Evolutionary conservation across 2,329 filamentous ascomycete genomes (phyloP).

Genomic region (Botrytis fabae): DNA sequence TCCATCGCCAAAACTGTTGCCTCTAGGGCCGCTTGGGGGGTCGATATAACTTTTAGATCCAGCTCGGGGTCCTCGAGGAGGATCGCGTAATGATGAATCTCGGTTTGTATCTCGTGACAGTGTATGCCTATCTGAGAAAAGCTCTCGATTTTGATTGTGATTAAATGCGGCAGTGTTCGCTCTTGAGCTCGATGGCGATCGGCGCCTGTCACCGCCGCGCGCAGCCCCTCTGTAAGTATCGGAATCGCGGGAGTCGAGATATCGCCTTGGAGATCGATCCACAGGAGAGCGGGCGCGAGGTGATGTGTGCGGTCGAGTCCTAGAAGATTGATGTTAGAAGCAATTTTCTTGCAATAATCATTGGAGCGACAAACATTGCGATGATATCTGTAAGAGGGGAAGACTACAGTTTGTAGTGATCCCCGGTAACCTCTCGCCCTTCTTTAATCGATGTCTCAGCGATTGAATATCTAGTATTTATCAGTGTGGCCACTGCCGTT

Average conservation of each 20-base stretch:
- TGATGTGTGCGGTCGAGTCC: constrained; percentile 24
- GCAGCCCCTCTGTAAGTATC: constrained; percentile 34
- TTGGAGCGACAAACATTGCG: background rate
- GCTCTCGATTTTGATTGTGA: constrained; percentile 18
- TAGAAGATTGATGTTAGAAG: background rate
- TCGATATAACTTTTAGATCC: constrained; percentile 51
- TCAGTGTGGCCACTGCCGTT: background rate
- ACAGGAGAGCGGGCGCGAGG: constrained; percentile 42
- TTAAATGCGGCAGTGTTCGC: constrained; percentile 19
- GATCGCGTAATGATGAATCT: constrained; percentile 59
- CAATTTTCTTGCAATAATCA: too few relatives aligned
- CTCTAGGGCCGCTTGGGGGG: constrained; percentile 64
- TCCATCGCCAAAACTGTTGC: constrained; percentile 65
- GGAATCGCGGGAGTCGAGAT: constrained; percentile 22
- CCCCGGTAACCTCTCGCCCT: background rate
- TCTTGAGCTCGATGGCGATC: constrained; percentile 52
- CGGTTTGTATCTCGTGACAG: constrained; percentile 30
- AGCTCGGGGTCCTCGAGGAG: constrained; percentile 80
- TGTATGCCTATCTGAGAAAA: constrained; percentile 20
- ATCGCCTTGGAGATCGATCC: constrained; percentile 22
- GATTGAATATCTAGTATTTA: background rate
- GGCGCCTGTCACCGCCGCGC: constrained; percentile 38
- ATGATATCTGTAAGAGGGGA: constrained; percentile 23
- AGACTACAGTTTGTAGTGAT: background rate
- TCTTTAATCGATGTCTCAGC: background rate